Conservation (phyloP, 495 filamentous ascomycete species). For the Xylaria telfairii region DNA sequence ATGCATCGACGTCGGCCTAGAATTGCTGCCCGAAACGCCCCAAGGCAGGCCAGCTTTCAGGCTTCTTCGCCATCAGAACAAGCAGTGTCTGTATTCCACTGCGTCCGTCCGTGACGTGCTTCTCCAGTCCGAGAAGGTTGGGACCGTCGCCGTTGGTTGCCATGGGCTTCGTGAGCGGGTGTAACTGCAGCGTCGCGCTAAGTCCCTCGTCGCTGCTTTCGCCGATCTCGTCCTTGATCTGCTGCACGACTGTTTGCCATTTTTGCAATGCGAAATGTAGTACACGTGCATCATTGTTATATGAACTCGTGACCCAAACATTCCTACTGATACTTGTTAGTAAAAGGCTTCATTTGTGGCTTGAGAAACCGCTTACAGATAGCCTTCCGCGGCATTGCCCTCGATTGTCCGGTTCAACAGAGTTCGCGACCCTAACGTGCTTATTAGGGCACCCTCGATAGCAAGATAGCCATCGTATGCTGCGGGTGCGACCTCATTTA, state of each 20-base stretch:
- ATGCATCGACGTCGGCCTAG: too few species aligned
- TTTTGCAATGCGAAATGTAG: not conserved
- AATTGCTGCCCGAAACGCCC: too few species aligned
- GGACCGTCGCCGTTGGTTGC: too few species aligned
- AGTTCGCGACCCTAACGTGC: not conserved
- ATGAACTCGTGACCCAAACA: not conserved
- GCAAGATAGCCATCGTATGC: not conserved
- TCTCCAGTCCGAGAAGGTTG: too few species aligned
- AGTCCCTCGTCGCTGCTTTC: not conserved
- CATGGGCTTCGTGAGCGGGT: too few species aligned
- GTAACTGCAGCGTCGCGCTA: too few species aligned
- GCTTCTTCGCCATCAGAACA: too few species aligned
- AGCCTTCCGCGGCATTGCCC: not conserved
- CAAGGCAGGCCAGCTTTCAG: too few species aligned
- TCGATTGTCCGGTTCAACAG: not conserved
- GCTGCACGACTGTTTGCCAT: not conserved
- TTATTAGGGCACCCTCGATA: not conserved
- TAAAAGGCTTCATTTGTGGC: not conserved
- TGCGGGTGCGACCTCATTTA: not conserved
- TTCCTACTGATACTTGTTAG: not conserved
- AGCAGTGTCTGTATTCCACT: too few species aligned
- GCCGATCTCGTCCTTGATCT: not conserved
- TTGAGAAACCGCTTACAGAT: not conserved
- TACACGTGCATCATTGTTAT: not conserved
- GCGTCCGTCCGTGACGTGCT: too few species aligned